Percentiles rank a stretch among this genome's conserved stretches.
Conservation (phyloP, 2,329 filamentous ascomycete genomes). For the Trichoderma asperellum region DNA sequence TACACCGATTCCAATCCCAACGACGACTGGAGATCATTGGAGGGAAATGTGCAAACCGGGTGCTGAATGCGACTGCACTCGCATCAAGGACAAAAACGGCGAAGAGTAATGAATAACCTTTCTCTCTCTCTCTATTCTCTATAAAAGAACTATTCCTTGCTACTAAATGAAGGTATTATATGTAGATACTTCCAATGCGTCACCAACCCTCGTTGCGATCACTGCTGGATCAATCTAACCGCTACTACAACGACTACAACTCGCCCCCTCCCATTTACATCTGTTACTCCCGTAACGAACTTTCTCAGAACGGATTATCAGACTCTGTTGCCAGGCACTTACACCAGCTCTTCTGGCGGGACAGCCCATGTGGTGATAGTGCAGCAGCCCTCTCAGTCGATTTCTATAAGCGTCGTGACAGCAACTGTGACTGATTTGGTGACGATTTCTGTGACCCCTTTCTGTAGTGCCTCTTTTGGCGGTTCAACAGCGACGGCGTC, state of each 20-base stretch:
- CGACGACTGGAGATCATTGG: constrained; percentile 10
- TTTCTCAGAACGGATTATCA: constrained; percentile 18
- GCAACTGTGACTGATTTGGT: constrained; percentile 5
- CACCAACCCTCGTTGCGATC: constrained; percentile 35
- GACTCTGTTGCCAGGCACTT: constrained; percentile 10
- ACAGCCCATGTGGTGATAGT: constrained; percentile 17
- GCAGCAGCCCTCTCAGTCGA: neutral
- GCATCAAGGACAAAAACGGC: constrained; percentile 33
- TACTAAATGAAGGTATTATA: neutral
- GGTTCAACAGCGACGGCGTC: neutral
- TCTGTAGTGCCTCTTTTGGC: neutral
- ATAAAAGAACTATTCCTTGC: neutral
- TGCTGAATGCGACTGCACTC: constrained; percentile 38
- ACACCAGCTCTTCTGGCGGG: constrained; percentile 8
- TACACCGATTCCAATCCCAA: neutral
- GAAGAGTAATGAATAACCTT: constrained; percentile 29
- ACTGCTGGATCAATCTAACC: constrained; percentile 32
- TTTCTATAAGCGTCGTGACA: neutral
- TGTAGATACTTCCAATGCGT: constrained; percentile 39
- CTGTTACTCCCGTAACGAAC: neutral
- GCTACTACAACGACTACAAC: constrained; percentile 25
- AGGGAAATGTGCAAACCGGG: constrained; percentile 32
- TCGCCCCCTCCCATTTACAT: neutral
- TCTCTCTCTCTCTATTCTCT: neutral
- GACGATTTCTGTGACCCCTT: neutral